Base-by-base conservation (phyloP, 257 asterid genomes). In the Penstemon davidsonii region DNA sequence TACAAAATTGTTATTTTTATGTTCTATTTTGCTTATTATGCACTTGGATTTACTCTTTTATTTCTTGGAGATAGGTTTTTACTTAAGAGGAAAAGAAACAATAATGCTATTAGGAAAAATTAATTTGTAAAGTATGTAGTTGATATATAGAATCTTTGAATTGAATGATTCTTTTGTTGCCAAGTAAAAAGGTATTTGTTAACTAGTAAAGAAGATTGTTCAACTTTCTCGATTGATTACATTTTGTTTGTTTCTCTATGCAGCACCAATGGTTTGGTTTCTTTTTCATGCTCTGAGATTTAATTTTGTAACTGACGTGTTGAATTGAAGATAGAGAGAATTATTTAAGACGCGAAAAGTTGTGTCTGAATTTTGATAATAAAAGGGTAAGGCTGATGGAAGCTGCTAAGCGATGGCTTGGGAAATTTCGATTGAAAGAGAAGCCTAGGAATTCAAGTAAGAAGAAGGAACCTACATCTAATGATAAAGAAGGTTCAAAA, bases 341-440 rank as follows among this genome's bases (percentile, higher is more conserved):
- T 69, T 49, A 67, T 77, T 69, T 49, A 33, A 13, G 62, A 54
- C 54, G 6, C 39, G 68, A 50, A 70, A 70, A 62, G 45, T 64
- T 38, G 68, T 11, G 67, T 66, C 74, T 43, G 57, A 44, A 56
- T 72, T 68, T 73, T 77, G 79, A 68, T 69, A 66, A 67, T 58
- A 69, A 52, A 57, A 74, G 55, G 45, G 81, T 37, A 45, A 46
- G 78, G 42, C 18, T 43, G 80, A 92, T 92, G 98, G 98, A 92
- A 61, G 61, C 84, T 51, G 71, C 85, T 68, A 90, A 75, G 84
- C 90, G 90, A 55, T 90, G 87, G 85, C 84, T 88, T 72, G 86
- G 90, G 13, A 86, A 74, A 60, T 71, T 83, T 10, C 83, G 86
- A 36, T 68, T 84, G 10, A 92, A 84, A 77, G 98, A 89, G 66